Conservation (phyloP, 2,329 filamentous ascomycete genomes). For the Macroventuria anomochaeta region DNA sequence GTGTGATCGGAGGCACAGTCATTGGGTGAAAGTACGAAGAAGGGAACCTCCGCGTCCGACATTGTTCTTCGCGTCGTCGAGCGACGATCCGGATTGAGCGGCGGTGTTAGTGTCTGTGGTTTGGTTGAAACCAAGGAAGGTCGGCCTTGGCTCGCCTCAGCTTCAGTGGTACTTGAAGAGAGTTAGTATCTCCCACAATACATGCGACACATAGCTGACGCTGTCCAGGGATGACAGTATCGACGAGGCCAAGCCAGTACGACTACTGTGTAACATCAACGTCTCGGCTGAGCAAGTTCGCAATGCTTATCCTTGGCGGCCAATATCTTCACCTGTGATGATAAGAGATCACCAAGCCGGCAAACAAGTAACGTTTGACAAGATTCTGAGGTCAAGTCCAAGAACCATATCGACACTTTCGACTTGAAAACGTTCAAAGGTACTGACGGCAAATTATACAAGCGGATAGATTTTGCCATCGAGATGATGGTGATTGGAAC, state of each 20-base stretch:
- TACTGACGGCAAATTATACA: slow-evolving; percentile 8
- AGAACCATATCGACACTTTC: slow-evolving; percentile 1
- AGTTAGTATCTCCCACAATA: too few species aligned
- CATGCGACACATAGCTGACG: too few species aligned
- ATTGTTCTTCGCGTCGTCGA: not conserved
- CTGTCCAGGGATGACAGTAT: not conserved
- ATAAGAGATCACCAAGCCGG: not conserved
- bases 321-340: slow-evolving; percentile 5
- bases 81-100: not conserved
- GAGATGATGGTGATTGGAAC: slow-evolving; percentile 21
- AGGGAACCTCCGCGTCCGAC: not conserved
- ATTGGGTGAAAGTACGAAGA: not conserved
- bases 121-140: not conserved
- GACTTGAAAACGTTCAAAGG: not conserved
- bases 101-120: not conserved
- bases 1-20: not conserved
- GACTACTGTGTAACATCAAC: not conserved
- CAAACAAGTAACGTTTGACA: not conserved
- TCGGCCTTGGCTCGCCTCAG: too few species aligned
- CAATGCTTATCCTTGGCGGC: not conserved
- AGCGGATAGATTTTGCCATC: slow-evolving; percentile 10
- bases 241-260: slow-evolving; percentile 3
- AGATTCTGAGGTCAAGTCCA: not conserved
- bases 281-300: not conserved
- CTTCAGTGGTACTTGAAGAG: too few species aligned